Evolutionary conservation across 306 rosid species (phyloP), one percentile per base, ranked within the genome.

Genomic region (Cicer arietinum): DNA sequence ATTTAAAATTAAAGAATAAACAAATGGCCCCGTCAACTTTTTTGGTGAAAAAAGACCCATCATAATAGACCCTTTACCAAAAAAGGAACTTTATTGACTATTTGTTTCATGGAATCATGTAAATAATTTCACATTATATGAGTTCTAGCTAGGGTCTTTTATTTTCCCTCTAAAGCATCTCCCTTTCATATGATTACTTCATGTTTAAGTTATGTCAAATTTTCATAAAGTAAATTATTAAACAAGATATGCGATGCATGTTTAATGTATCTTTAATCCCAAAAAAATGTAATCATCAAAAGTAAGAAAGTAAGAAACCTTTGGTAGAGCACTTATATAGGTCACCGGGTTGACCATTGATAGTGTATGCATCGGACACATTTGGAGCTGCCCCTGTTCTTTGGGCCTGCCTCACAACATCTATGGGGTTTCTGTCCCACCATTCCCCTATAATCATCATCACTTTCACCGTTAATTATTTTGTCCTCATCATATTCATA

Each of bases 271-370:
- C 7, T 7, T 53, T 43, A 43, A 6, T 43, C 9, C 10, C 8
- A 7, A 43, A 43, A 43, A 43, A 43, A 43, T 7, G 46, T 43
- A 43, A 1, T 60, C 11, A 60, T 60, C 2, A 56, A 69, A 75
- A 57, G 17, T 52, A 57, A 43, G 67, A 76, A 53, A 22, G 10
- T 71, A 64, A 13, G 13, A 73, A 61, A 89, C 94, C 88, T 89
- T 89, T 77, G 86, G 37, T 82, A n/a, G 99, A 94, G 80, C 99
- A 94, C 1, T 89, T 84, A 86, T 94, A 94, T 42, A 94, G 89
- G 48, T 94, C 97, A 25, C 99, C 99, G 4, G 97, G 99, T 83
- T 94, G 99, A 68, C 96, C 99, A 74, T 94, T 92, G 64, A 94
- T 86, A 47, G 99, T 94, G 76, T 76, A 94, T 0, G 99, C 97